phyloP scores from a whole-genome alignment of 768 basidiomycete species.

The Calocybe gangraenosa region DNA sequence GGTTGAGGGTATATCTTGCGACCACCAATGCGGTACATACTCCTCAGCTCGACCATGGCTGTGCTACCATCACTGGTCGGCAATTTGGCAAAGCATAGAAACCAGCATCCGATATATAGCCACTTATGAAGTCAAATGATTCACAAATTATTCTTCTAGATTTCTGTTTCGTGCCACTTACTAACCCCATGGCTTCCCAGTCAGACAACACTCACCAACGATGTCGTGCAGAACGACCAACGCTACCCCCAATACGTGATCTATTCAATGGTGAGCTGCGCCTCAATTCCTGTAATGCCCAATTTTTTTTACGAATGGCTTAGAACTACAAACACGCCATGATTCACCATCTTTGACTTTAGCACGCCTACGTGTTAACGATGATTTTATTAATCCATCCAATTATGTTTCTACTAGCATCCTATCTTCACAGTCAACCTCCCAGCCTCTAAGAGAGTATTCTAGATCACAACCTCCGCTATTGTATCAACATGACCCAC shows the following conservation, averaged over 20 bases:
- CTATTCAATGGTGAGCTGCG: conserved; percentile 56
- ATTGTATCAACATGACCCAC: conserved; percentile 1
- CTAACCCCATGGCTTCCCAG: conserved; percentile 23
- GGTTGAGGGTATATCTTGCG: conserved; percentile 4
- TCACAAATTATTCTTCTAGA: background rate
- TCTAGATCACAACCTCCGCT: conserved; percentile 3
- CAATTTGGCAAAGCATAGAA: conserved; percentile 7
- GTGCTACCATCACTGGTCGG: conserved; percentile 12
- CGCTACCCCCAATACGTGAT: conserved; percentile 69
- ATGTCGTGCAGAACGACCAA: conserved; percentile 40
- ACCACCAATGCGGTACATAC: conserved; percentile 10
- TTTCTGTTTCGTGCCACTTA: conserved; percentile 5
- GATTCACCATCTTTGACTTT: conserved; percentile 37
- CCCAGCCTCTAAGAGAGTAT: background rate
- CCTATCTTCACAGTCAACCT: conserved; percentile 2
- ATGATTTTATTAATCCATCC: conserved; percentile 27
- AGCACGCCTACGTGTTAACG: conserved; percentile 37
- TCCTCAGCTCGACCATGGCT: conserved; percentile 10
- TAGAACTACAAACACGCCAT: conserved; percentile 15
- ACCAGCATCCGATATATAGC: conserved; percentile 13
- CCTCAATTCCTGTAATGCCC: background rate
- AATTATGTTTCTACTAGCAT: conserved; percentile 8
- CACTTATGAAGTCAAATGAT: background rate
- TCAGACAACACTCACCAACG: conserved; percentile 25
- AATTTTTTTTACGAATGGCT: background rate